phyloP scores from a whole-genome alignment of 1,284 basidiomycete species.

The Dichomitus squalens region DNA sequence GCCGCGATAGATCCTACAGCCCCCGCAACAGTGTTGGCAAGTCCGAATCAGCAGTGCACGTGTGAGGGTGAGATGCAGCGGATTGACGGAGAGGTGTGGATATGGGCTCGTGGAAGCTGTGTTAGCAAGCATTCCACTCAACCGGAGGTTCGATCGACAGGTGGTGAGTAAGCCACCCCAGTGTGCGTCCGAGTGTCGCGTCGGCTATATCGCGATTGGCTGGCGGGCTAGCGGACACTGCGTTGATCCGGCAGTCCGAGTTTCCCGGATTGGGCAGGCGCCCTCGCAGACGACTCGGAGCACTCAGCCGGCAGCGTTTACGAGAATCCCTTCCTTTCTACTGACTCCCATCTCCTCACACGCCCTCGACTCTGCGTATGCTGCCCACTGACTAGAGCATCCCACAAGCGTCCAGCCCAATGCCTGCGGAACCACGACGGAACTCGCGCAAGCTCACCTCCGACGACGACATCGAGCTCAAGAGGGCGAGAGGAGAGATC shows the following conservation, averaged over 20 bases:
- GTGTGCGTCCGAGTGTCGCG: background rate
- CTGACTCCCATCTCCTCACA: slow-evolving; percentile 1
- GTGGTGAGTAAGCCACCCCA: background rate
- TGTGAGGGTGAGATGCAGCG: no score
- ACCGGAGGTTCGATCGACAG: no score
- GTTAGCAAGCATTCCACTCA: no score
- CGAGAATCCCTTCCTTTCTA: background rate
- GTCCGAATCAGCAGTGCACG: no score
- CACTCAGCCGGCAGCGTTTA: background rate
- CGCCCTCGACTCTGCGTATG: background rate
- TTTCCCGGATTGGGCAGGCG: background rate
- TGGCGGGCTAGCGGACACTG: background rate
- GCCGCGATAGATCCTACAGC: no score
- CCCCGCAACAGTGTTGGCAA: no score
- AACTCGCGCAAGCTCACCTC: slow-evolving; percentile 29
- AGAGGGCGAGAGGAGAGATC: slow-evolving; percentile 66
- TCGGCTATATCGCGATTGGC: no score
- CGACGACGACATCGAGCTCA: slow-evolving; percentile 52
- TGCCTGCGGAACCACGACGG: slow-evolving; percentile 33
- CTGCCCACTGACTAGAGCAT: background rate
- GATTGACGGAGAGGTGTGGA: no score
- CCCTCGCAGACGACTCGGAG: background rate
- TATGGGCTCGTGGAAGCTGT: no score
- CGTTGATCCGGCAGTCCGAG: background rate
- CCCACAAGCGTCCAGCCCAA: slow-evolving; percentile 4